These are phyloP conservation scores for Monosporascus sp. DNA, from an alignment of 2,329 filamentous ascomycete genomes.

Conservation along the genomic window DNA sequence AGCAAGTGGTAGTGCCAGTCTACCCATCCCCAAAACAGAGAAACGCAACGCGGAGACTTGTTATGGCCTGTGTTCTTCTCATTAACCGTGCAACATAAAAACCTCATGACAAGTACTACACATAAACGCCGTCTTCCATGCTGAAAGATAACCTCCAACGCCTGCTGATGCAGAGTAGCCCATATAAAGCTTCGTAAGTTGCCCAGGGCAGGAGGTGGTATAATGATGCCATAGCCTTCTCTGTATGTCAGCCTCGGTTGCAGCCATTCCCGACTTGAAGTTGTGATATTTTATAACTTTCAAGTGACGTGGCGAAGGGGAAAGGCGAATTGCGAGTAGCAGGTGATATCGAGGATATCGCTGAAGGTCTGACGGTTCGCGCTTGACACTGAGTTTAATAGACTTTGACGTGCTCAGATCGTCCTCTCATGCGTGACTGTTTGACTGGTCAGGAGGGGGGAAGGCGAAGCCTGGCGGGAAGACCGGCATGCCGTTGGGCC, in stretches of 20 bases:
- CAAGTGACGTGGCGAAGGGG: not conserved
- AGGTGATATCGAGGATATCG: not conserved
- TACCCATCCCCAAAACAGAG: too few species aligned
- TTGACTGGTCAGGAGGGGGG: conserved; percentile 24
- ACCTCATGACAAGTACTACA: not conserved
- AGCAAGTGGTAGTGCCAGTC: too few species aligned
- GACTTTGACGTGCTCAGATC: not conserved
- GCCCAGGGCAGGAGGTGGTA: not conserved
- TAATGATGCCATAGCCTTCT: not conserved
- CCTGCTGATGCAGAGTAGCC: conserved; percentile 8
- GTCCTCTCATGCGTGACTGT: not conserved
- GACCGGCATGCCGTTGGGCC: conserved; percentile 45
- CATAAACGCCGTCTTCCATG: not conserved
- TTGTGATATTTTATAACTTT: not conserved
- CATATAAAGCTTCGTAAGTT: conserved; percentile 1
- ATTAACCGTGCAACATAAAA: not conserved
- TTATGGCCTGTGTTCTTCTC: not conserved
- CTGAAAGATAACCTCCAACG: not conserved
- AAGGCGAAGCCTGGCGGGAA: conserved; percentile 42
- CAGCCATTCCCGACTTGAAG: not conserved
- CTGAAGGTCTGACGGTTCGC: not conserved
- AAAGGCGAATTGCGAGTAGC: not conserved
- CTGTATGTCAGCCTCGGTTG: not conserved
- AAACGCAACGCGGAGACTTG: too few species aligned
- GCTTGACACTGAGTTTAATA: conserved; percentile 1